These are phyloP conservation scores for Pseudomonodictys pantanalensis DNA, from an alignment of 495 filamentous ascomycete species.

Conservation along the genomic window DNA sequence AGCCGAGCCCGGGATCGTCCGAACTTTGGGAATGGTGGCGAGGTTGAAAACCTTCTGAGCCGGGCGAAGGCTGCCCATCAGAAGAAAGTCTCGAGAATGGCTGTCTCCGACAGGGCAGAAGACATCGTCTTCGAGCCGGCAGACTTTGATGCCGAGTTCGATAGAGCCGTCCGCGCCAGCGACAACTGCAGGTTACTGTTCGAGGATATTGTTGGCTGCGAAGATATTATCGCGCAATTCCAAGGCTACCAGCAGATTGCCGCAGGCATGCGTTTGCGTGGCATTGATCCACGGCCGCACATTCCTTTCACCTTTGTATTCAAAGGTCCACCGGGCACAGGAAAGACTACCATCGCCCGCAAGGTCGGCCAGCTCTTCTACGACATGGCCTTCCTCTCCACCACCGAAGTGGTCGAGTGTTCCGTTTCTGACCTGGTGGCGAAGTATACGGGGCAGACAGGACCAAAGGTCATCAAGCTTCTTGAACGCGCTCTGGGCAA, in stretches of 20 bases:
- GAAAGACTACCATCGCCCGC: conserved; percentile 18
- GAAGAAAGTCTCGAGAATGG: not conserved
- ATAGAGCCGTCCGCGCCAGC: not conserved
- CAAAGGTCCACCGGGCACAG: conserved; percentile 23
- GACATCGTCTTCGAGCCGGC: not conserved
- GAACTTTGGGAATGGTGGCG: conserved; percentile 20
- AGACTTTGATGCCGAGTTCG: conserved; percentile 3
- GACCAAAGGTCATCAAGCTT: conserved; percentile 45
- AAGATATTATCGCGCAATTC: not conserved
- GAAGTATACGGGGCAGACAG: conserved; percentile 53
- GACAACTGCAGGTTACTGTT: not conserved
- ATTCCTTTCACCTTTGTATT: conserved; percentile 22
- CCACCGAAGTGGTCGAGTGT: conserved; percentile 54
- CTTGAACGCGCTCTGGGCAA: conserved; percentile 40
- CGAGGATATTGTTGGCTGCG: not conserved
- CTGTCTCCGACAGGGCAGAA: not conserved
- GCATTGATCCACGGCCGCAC: conserved; percentile 1
- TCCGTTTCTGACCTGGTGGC: conserved; percentile 64
- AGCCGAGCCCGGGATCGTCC: not conserved
- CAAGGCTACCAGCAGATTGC: conserved; percentile 7
- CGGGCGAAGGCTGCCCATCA: conserved; percentile 1
- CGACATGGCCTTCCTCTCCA: conserved; percentile 57
- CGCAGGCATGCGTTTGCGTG: not conserved
- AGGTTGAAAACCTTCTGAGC: conserved; percentile 13
- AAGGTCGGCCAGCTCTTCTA: conserved; percentile 9